Conservation (phyloP, 345 rosid genomes). For the Eucalyptus regnans region DNA sequence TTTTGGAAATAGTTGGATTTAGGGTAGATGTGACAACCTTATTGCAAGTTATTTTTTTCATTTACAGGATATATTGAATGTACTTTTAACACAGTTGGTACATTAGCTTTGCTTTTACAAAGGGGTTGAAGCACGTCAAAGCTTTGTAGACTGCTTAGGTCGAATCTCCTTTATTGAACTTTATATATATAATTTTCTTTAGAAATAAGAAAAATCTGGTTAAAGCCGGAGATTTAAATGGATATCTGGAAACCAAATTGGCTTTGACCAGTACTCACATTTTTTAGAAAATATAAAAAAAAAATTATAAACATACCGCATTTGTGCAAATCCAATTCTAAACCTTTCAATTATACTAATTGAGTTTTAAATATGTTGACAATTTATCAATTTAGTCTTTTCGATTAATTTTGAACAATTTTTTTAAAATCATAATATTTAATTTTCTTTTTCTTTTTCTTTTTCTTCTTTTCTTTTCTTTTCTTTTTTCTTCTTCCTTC, state of each 20-base stretch:
- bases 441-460: accelerated
- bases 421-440: no score
- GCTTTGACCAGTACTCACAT: background rate
- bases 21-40: background rate
- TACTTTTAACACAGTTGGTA: background rate
- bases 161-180: background rate
- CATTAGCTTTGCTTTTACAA: background rate
- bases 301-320: no score
- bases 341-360: no score
- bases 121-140: background rate
- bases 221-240: background rate
- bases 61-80: background rate
- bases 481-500: no score
- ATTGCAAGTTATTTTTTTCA: background rate
- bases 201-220: background rate
- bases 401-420: no score
- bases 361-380: no score
- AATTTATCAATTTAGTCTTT: no score
- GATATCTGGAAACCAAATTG: background rate
- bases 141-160: background rate
- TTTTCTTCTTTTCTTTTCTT: no score
- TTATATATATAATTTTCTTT: no score
- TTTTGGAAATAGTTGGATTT: background rate
- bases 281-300: no score
- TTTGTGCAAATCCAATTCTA: no score